phyloP scores from a whole-genome alignment of 2,329 filamentous ascomycete species.

The Podosphaera fusca region DNA sequence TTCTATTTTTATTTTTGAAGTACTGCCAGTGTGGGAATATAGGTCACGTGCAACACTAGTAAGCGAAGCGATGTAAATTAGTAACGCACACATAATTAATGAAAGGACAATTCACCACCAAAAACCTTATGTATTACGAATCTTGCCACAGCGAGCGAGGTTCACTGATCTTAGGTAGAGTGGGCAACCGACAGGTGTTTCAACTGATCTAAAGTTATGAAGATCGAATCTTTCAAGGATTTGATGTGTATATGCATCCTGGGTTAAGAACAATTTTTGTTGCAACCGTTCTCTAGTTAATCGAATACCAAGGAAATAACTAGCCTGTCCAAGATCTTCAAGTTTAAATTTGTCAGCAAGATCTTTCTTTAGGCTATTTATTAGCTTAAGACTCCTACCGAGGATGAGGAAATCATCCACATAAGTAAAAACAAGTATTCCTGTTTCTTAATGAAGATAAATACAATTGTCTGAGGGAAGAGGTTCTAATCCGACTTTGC shows the following conservation, averaged over 20 bases:
- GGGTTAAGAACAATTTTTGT: background rate
- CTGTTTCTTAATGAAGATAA: background rate
- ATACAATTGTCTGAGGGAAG: background rate
- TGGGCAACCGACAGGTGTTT: background rate
- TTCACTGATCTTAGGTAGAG: too few relatives aligned
- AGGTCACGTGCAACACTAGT: too few relatives aligned
- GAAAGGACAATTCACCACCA: too few relatives aligned
- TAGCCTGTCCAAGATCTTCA: background rate
- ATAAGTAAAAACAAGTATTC: background rate
- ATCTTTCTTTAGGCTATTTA: too few relatives aligned
- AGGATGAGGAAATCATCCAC: too few relatives aligned
- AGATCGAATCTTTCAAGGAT: background rate
- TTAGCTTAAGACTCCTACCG: too few relatives aligned
- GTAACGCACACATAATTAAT: too few relatives aligned
- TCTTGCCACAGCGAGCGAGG: too few relatives aligned
- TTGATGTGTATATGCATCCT: background rate
- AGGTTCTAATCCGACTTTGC: background rate
- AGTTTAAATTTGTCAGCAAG: background rate
- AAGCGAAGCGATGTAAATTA: too few relatives aligned
- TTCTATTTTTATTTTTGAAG: too few relatives aligned
- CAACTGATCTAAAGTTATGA: background rate
- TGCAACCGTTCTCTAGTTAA: background rate
- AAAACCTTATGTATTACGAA: too few relatives aligned
- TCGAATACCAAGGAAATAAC: background rate
- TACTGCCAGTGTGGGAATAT: too few relatives aligned